Base-by-base conservation (phyloP, 805 yeast species). In the Cyberlindnera galapagoensis region DNA sequence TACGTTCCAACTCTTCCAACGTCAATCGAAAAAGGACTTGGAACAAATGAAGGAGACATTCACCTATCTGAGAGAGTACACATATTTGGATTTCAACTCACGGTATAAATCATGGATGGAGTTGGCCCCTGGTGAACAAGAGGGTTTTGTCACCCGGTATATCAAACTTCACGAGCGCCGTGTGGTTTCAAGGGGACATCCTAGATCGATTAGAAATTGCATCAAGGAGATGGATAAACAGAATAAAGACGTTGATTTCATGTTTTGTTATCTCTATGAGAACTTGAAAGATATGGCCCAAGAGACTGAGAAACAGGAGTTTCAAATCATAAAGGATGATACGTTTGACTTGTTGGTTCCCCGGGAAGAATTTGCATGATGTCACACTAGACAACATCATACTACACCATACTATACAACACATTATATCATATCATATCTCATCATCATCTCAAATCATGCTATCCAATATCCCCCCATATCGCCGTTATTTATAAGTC, bases 61-160 rank as follows among this genome's bases (percentile, higher is more conserved):
- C 16, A 26, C 34, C 14, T 36, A 42, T 26, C 23, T 42, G 27
- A 29, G 31, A 17, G 31, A 34, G 18, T 39, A 36, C 30, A 14
- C 39, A 3, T 28, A 22, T 13, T 14, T 34, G 6, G 40, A 42
- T 26, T 28, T 34, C 27, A 23, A 35, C 14, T 40, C 43, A 18
- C 39, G 31, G 18, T 40, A 36, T 35, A 40, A 34, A 30, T 34
- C 40, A 4, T 40, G 44, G 44, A 31, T 40, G 36, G 44, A 40
- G 29, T 35, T 40, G 21, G 33, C 32, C 15, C 13, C 12, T n/a
- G 4, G n/a, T 6, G 36, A 39, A 18, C 38, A 36, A 21, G 37
- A 42, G n/a, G 17, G 13, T 16, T 30, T 37, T 16, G 27, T 36
- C 19, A 20, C 26, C 21, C 10, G 18, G 6, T 28, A 39, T 29